A percentile compares a stretch with the other conserved stretches of the same genome.
Conservation (phyloP, 2,329 filamentous ascomycete species). For the Sporothrix sp. region DNA sequence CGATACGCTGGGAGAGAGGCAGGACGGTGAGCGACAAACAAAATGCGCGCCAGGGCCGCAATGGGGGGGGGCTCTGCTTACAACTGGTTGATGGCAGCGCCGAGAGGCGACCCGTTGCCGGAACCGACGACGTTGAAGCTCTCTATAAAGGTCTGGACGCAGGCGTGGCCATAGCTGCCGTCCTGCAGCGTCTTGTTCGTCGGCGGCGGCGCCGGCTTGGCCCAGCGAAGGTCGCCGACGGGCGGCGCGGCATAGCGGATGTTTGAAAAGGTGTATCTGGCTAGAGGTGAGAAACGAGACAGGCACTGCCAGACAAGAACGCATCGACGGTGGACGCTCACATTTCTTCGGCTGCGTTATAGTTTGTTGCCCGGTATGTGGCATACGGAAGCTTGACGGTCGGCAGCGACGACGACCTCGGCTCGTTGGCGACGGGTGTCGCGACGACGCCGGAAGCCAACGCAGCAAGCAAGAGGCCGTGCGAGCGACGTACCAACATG, state of each 20-base stretch:
- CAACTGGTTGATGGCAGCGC: constrained; percentile 27
- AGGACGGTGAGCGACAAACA: background rate
- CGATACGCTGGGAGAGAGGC: constrained; percentile 19
- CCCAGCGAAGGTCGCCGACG: constrained; percentile 31
- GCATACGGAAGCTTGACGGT: constrained; percentile 21
- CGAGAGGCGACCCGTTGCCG: constrained; percentile 26
- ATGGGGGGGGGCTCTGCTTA: constrained; percentile 13
- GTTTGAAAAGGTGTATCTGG: constrained; percentile 32
- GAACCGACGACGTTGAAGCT: constrained; percentile 25
- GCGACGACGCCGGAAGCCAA: constrained; percentile 4
- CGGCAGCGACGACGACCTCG: constrained; percentile 15
- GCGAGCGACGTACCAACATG: background rate
- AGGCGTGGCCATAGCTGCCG: constrained; percentile 21
- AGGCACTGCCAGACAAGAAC: background rate
- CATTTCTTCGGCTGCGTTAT: constrained; percentile 19
- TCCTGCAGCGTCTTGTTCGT: constrained; percentile 20
- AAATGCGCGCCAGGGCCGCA: background rate
- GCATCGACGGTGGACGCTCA: background rate
- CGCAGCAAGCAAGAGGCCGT: background rate
- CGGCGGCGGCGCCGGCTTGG: constrained; percentile 30
- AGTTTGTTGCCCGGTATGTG: constrained; percentile 19
- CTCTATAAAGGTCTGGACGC: constrained; percentile 20
- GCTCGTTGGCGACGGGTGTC: constrained; percentile 7
- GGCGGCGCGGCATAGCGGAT: constrained; percentile 36
- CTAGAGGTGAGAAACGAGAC: background rate